Conservation (phyloP, 441 rosid species). For the Viola pubescens region DNA sequence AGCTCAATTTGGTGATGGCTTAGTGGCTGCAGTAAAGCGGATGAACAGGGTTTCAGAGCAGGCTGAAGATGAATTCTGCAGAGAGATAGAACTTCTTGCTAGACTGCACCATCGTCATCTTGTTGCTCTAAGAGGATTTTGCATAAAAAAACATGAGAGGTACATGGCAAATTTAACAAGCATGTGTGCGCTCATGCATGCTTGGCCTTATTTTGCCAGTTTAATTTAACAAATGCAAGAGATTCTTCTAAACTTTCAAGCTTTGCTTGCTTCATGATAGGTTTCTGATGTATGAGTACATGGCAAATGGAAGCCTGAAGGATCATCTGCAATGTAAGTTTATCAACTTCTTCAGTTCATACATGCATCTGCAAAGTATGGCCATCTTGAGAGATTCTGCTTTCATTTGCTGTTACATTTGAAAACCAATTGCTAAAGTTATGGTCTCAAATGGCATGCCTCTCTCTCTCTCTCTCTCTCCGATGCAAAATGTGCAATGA, state of each 20-base stretch:
- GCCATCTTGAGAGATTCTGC: too few species aligned
- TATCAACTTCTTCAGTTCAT: conserved; percentile 15
- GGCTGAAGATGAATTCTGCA: conserved; percentile 68
- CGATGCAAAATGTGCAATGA: background rate
- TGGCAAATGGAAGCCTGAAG: conserved; percentile 87
- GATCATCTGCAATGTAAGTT: conserved; percentile 80
- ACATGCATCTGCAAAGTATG: too few species aligned
- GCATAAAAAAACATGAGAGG: conserved; percentile 71
- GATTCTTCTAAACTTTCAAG: background rate
- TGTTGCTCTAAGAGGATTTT: conserved; percentile 82
- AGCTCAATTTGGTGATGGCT: conserved; percentile 66
- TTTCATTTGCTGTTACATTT: background rate
- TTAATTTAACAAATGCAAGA: background rate
- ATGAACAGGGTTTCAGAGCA: conserved; percentile 74
- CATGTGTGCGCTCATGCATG: background rate
- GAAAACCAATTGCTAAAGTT: too few species aligned
- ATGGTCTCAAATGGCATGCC: background rate
- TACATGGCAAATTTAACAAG: conserved; percentile 20
- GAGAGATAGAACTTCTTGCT: conserved; percentile 92
- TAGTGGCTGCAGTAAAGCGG: conserved; percentile 58
- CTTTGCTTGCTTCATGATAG: conserved; percentile 35
- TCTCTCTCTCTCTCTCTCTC: background rate
- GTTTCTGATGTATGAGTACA: conserved; percentile 83
- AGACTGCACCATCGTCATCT: conserved; percentile 96
- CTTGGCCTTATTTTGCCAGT: background rate